Evolutionary conservation across 306 rosid genomes (phyloP), one percentile per base, ranked within the genome.

Genomic region (Astragalus glycyphyllos): DNA sequence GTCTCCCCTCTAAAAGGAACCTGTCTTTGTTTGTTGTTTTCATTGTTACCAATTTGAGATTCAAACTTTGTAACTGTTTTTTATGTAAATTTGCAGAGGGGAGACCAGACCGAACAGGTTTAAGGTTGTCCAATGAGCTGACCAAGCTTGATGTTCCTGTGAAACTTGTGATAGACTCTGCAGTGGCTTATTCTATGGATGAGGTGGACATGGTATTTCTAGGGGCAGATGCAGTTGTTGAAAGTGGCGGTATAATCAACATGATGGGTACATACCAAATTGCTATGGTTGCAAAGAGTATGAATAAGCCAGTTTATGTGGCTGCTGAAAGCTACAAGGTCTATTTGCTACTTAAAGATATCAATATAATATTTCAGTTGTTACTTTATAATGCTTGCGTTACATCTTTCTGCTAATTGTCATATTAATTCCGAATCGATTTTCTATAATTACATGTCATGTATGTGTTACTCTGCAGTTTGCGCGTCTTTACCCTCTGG

Each of bases 301-400:
- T 90, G 97, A 82, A 80, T 80, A 90, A 94, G 65, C 97, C 98
- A 35, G 87, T 90, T 65, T 90, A 89, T 45, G 98, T 90, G 69
- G 98, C 97, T 54, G 98, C 97, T 45, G 98, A 94, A 86, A 94
- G 98, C 86, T 94, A 89, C 84, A 90, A 90, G 97, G 98, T 93
- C 68, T 47, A n/a, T 9, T 38, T 66, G 20, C 80, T 38, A 47
- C 47, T 8, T 23, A 51, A 17, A 20, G 4, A 41, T 41, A 16
- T 42, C 62, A 55, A 40, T 80, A 13, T 16, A 42, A 57, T 75
- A 16, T 42, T 44, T 65, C 57, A 11, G 5, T 12, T 44, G 50
- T 35, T 68, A 56, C 45, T 64, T 60, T 29, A 54, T 57, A 17
- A 42, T 49, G 38, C 34, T 14, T 55, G 75, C 69, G 20, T 14